Evolutionary conservation across 2,329 filamentous ascomycete genomes (phyloP).

Genomic region (Raffaelea albimanens): DNA sequence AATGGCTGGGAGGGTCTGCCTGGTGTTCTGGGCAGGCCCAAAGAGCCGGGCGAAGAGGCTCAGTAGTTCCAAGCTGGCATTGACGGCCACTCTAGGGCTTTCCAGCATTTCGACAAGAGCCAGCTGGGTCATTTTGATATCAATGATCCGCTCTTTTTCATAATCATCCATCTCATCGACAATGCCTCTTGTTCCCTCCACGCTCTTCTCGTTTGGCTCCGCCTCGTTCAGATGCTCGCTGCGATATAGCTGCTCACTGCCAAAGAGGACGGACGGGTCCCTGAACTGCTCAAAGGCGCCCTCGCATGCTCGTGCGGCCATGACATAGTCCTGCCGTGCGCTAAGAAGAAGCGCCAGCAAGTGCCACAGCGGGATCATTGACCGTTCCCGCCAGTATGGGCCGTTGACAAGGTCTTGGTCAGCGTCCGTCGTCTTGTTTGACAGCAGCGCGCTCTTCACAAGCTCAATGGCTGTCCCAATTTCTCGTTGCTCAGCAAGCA

Average conservation of each 20-base stretch:
- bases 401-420: constrained; percentile 35
- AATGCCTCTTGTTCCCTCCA: constrained; percentile 33
- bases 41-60: constrained; percentile 76
- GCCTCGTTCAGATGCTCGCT: constrained; percentile 59
- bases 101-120: constrained; percentile 74
- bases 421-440: constrained; percentile 38
- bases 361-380: constrained; percentile 79
- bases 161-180: constrained; percentile 73
- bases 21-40: constrained; percentile 45
- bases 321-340: constrained; percentile 73
- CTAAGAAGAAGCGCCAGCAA: constrained; percentile 78
- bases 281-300: constrained; percentile 87
- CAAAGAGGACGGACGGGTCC: constrained; percentile 60
- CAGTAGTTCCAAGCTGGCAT: constrained; percentile 76
- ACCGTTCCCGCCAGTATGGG: constrained; percentile 52
- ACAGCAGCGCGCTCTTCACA: constrained; percentile 65
- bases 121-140: constrained; percentile 93
- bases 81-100: constrained; percentile 76
- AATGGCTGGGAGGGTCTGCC: constrained; percentile 14
- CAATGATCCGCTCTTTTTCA: constrained; percentile 80
- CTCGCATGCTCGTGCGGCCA: constrained; percentile 75
- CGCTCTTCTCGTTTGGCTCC: constrained; percentile 26
- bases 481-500: constrained; percentile 83
- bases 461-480: constrained; percentile 71
- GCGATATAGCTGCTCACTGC: constrained; percentile 47